A percentile compares a stretch with the other conserved stretches of the same genome.
Evolutionary conservation across 2,329 filamentous ascomycete genomes (phyloP).

Genomic region (Didymella lethalis): DNA sequence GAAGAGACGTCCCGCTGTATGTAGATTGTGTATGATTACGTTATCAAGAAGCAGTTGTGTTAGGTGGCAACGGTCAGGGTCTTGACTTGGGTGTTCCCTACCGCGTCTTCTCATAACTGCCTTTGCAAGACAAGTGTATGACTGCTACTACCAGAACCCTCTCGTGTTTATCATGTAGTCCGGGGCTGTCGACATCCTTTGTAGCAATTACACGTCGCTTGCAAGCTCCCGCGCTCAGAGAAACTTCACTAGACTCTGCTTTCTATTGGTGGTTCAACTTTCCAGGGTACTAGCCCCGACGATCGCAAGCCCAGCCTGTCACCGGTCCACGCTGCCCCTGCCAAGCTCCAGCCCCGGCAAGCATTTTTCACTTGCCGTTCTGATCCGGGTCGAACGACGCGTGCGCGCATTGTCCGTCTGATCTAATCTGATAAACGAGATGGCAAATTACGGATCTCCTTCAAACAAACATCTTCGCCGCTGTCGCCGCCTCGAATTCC

Average conservation of each 20-base stretch:
- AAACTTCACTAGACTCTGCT: neutral
- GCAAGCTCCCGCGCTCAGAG: slow-evolving; percentile 3
- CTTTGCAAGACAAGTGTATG: no score
- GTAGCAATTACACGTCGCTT: slow-evolving; percentile 2
- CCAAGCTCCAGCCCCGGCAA: slow-evolving; percentile 16
- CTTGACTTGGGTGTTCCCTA: neutral
- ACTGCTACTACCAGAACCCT: neutral
- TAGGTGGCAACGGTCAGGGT: neutral
- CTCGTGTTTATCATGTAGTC: neutral
- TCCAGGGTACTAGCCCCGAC: slow-evolving; percentile 7
- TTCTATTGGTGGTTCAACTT: slow-evolving; percentile 3
- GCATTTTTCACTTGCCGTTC: slow-evolving; percentile 22
- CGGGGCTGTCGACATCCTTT: neutral
- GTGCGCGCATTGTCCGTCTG: slow-evolving; percentile 3
- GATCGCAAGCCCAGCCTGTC: slow-evolving; percentile 11
- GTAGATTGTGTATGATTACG: slow-evolving; percentile 5
- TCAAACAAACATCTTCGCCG: slow-evolving; percentile 20
- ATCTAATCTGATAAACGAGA: slow-evolving; percentile 26
- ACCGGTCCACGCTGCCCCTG: slow-evolving; percentile 13
- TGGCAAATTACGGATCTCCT: slow-evolving; percentile 20
- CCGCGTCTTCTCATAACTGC: neutral
- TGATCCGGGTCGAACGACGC: slow-evolving; percentile 21
- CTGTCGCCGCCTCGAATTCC: slow-evolving; percentile 10
- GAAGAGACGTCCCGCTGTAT: neutral
- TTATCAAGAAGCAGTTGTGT: neutral